These are phyloP conservation scores for Fusarium tanahbumbuense DNA, from an alignment of 2,329 filamentous ascomycete genomes.

Conservation along the genomic window DNA sequence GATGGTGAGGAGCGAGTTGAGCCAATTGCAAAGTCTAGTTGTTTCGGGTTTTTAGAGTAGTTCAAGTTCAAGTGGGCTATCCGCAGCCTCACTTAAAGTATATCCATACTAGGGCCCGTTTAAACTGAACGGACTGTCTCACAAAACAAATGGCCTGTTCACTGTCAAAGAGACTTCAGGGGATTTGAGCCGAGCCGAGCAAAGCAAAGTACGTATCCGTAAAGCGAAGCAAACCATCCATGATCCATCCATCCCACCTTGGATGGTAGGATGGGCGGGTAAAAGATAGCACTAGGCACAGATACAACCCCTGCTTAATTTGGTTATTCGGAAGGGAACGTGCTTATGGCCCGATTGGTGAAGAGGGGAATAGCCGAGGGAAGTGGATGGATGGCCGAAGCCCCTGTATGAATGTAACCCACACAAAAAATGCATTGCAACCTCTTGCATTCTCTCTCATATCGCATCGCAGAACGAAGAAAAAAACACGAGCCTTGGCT, in stretches of 20 bases:
- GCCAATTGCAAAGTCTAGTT: neutral
- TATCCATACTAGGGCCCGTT: neutral
- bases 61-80: neutral
- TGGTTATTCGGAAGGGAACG: neutral
- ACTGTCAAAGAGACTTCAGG: neutral
- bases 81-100: neutral
- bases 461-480: neutral
- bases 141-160: neutral
- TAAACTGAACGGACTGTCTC: neutral
- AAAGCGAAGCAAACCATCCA: neutral
- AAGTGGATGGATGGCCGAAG: neutral
- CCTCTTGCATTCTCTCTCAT: neutral
- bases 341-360: slow-evolving; percentile 3
- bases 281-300: neutral
- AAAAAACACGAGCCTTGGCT: slow-evolving; percentile 24
- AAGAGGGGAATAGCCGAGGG: slow-evolving; percentile 4
- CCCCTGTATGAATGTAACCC: slow-evolving; percentile 4
- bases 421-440: neutral
- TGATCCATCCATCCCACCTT: too few relatives aligned
- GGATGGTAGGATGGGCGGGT: neutral
- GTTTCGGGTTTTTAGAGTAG: neutral
- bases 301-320: neutral
- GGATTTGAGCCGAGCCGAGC: neutral
- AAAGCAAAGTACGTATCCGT: neutral
- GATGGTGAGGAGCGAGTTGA: neutral